A percentile compares a stretch with the other conserved stretches of the same genome.
Evolutionary conservation across 306 rosid genomes (phyloP).

Genomic region (Cyamopsis tetragonoloba): DNA sequence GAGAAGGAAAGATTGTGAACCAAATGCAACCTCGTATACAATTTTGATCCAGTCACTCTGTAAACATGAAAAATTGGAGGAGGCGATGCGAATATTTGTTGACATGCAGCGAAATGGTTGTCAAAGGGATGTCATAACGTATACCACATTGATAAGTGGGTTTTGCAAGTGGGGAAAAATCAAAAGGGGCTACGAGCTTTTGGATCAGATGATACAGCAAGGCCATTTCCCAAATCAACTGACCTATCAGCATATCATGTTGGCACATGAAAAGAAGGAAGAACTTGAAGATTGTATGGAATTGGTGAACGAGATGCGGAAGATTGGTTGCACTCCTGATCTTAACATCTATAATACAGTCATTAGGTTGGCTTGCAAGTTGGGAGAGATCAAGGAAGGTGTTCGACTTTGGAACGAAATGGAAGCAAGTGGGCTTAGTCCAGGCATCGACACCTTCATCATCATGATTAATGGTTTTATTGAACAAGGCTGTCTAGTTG

Average conservation of each 20-base stretch:
- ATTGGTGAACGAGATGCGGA: slow-evolving; percentile 67
- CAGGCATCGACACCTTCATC: slow-evolving; percentile 63
- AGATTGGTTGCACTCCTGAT: slow-evolving; percentile 67
- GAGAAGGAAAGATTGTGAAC: slow-evolving; percentile 57
- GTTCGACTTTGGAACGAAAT: slow-evolving; percentile 71
- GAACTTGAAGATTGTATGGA: slow-evolving; percentile 77
- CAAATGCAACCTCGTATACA: slow-evolving; percentile 65
- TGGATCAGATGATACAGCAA: slow-evolving; percentile 68
- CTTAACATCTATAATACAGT: slow-evolving; percentile 59
- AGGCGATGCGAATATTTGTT: slow-evolving; percentile 61
- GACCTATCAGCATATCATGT: slow-evolving; percentile 59
- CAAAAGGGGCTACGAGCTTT: slow-evolving; percentile 60
- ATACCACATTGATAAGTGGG: slow-evolving; percentile 71
- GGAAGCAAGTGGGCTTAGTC: slow-evolving; percentile 58
- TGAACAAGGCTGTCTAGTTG: slow-evolving; percentile 57
- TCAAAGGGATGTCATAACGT: slow-evolving; percentile 61
- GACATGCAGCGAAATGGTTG: slow-evolving; percentile 79
- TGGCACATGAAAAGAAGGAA: slow-evolving; percentile 86
- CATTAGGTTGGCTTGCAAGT: slow-evolving; percentile 72
- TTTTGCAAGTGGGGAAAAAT: slow-evolving; percentile 83
- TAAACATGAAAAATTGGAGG: slow-evolving; percentile 64
- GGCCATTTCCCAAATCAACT: slow-evolving; percentile 62
- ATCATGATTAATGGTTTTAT: slow-evolving; percentile 83
- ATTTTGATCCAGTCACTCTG: slow-evolving; percentile 72
- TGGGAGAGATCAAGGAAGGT: slow-evolving; percentile 73